Conservation (phyloP, 192 early-diverging fungal species). For the Entrophospora sp. region DNA sequence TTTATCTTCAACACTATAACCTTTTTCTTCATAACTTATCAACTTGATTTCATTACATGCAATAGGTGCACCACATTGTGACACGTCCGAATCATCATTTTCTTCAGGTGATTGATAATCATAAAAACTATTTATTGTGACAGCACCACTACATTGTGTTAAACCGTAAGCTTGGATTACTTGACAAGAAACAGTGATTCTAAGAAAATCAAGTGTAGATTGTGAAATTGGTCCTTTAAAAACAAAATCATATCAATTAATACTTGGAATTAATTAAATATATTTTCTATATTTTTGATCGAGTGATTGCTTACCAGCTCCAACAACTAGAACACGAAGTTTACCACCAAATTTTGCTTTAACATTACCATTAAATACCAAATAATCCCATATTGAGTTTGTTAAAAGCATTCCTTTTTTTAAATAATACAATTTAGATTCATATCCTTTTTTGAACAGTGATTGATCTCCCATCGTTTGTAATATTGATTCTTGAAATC, state of each 20-base stretch:
- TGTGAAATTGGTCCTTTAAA: conserved; percentile 8
- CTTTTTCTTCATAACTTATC: conserved; percentile 66
- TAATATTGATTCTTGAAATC: conserved; percentile 24
- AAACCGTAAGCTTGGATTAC: conserved; percentile 46
- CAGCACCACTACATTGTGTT: conserved; percentile 27
- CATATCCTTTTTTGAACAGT: conserved; percentile 30
- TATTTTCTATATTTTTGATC: too few species aligned
- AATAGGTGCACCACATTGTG: conserved; percentile 53
- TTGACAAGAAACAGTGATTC: conserved; percentile 51
- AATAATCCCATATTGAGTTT: conserved; percentile 33
- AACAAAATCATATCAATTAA: background rate
- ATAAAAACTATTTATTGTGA: conserved; percentile 31
- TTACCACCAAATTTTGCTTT: conserved; percentile 35
- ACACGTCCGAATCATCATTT: conserved; percentile 7
- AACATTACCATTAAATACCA: conserved; percentile 38
- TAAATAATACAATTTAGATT: conserved; percentile 19
- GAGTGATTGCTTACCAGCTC: conserved; percentile 22
- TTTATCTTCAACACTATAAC: conserved; percentile 57
- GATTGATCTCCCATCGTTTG: conserved; percentile 27
- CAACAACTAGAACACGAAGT: conserved; percentile 22
- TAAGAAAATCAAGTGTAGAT: conserved; percentile 41
- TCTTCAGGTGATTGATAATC: conserved; percentile 30
- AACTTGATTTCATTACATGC: conserved; percentile 71
- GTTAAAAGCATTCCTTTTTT: conserved; percentile 28
- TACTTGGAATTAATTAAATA: too few species aligned